These are phyloP conservation scores for Pythium dissotocum DNA, from an alignment of 352 stramenopile species.

Conservation along the genomic window DNA sequence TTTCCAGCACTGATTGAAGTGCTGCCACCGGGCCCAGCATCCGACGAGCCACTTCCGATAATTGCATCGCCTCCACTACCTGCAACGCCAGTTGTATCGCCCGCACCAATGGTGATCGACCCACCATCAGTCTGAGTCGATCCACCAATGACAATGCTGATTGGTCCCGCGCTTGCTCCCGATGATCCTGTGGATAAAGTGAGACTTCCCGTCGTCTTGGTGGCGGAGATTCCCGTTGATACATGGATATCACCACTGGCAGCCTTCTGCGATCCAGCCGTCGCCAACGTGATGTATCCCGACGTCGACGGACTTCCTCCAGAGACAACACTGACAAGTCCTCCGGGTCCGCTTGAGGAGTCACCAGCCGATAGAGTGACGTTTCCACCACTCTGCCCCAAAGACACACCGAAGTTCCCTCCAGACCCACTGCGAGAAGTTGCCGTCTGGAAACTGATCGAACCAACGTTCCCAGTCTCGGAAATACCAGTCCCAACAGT, in stretches of 20 bases:
- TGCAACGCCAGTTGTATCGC: background rate
- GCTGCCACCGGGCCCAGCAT: constrained; percentile 28
- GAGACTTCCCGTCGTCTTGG: constrained; percentile 6
- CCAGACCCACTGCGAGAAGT: constrained; percentile 10
- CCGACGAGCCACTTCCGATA: constrained; percentile 33
- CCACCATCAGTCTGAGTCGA: constrained; percentile 7
- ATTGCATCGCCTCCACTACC: constrained; percentile 33
- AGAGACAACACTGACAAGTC: constrained; percentile 13
- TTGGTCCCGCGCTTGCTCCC: constrained; percentile 8
- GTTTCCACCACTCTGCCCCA: constrained; percentile 27
- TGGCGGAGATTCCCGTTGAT: constrained; percentile 8
- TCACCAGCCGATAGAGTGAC: constrained; percentile 24
- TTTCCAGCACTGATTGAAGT: constrained; percentile 32
- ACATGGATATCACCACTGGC: constrained; percentile 7
- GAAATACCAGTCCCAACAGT: constrained; percentile 18
- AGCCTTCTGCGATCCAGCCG: constrained; percentile 1
- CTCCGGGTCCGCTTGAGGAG: constrained; percentile 6
- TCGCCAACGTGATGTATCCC: constrained; percentile 10
- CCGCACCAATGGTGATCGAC: background rate
- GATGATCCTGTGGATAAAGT: constrained; percentile 11
- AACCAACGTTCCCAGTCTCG: constrained; percentile 15
- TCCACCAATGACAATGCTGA: constrained; percentile 11
- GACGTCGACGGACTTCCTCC: constrained; percentile 6
- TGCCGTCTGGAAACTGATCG: constrained; percentile 22
- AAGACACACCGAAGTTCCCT: constrained; percentile 21